Base-by-base conservation (phyloP, 768 basidiomycete genomes). In the Suillus tomentosus region DNA sequence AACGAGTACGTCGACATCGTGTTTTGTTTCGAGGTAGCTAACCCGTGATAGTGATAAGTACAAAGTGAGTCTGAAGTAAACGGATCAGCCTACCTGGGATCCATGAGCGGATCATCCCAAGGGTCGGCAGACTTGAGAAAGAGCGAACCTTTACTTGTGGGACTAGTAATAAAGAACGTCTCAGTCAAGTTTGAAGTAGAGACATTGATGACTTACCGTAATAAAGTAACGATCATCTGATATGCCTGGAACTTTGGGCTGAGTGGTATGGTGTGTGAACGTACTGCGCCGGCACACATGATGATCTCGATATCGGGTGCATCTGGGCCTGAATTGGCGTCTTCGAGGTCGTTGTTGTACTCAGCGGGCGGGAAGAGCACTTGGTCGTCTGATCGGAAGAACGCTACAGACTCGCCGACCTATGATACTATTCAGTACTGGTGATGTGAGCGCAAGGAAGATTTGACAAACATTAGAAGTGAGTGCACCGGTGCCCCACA, bases 401-500 rank as follows among this genome's bases (percentile, higher is more conserved):
- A 78, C 15, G 75, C 64, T 24, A 55, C 77, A 5, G 69, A 64
- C 57, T 77, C 77, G 31, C 67, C 77, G 3, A 65, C 2, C 77
- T 77, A 34, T 8, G 65, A 13, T 17, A 62, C 15, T 60, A 43
- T 60, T 62, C 56, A 62, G 15, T 24, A 60, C 40, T 15, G 24
- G 19, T n/a, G 22, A 36, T 31, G 24, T 40, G 31, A 60, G 3
- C 4, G 19, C 14, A 7, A 34, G 14, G 19, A 62, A 62, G 5
- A 19, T 31, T 19, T n/a, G 19, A 24, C 72, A 15, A 58, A 89
- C 89, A 62, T 88, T 89, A 7, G 75, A 79, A 1, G 85, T 72
- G 37, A 90, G 63, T 3, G 84, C 80, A 0, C 89, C 89, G 3
- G 74, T 81, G 2, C 79, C 75, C 13, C 73, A 76, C 17, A 81